Base-by-base conservation (phyloP, 257 asterid genomes). In the Eucommia ulmoides region DNA sequence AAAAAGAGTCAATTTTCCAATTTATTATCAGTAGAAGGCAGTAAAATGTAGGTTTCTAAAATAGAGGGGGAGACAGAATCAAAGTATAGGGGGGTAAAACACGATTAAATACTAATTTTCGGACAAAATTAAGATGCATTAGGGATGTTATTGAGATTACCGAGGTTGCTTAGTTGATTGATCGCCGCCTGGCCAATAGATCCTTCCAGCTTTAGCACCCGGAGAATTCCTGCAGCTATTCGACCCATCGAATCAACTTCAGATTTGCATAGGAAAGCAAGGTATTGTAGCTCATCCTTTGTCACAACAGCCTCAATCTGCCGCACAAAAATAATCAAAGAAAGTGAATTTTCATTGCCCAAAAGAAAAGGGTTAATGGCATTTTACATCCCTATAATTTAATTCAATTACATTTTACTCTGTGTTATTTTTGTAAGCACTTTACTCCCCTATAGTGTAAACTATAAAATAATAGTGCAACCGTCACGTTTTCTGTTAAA, bases 171-270 rank as follows among this genome's bases (percentile, higher is more conserved):
- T 46, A 83, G 82, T 71, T 91, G 94, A 67, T 60, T 70, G 62
- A 91, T 86, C 23, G 92, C 96, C 44, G 78, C 82, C 20, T 82
- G 66, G 58, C 96, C 95, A 41, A 91, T 60, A 10, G 93, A 77
- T 24, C 80, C 76, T 74, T 91, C 96, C 52, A 91, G 75, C 66
- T 86, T 86, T 72, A 91, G 95, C 58, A 86, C 74, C 45, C 96
- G 81, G 45, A 91, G 71, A 66, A 91, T 64, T 66, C 93, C 93
- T 58, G 95, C 96, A 49, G 84, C 72, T 53, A 91, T 75, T 73
- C 99, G 72, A 63, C 96, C 99, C 75, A 80, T 60, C 23, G 99
- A 91, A 23, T 81, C 89, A 46, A 86, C 80, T 79, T 91, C 99
- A 41, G 92, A 75, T 65, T 81, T 83, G 82, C 81, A 79, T 67